Base-by-base conservation (phyloP, 129 eudicot species). In the Deinandra increscens region DNA sequence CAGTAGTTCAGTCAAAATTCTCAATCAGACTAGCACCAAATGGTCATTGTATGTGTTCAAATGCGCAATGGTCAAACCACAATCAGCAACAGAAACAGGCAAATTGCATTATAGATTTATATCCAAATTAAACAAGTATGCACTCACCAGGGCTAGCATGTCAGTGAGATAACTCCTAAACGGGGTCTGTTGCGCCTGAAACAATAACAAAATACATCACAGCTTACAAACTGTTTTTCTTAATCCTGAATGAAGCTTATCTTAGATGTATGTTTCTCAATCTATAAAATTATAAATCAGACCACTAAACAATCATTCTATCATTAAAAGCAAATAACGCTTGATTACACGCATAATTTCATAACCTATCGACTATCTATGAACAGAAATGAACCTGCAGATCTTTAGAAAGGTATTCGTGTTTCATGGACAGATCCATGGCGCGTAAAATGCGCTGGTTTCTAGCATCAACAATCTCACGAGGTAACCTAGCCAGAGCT, bases 391-490 rank as follows among this genome's bases (percentile, higher is more conserved):
- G 17, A 54, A 85, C 96, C 96, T 88, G 91, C 5, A 88, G 80
- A 44, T 82, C 83, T 33, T 64, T 18, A 10, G 96, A 58, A n/a
- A 88, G 88, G 43, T 85, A 78, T 39, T 85, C 85, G 55, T 88
- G 96, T 71, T 88, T 88, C 96, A 88, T 88, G 13, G 89, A 81
- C 22, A 88, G 81, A 79, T 88, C 96, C 84, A 88, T 85, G n/a
- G 91, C 91, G 11, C 96, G 88, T 72, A 81, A 81, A 42, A 88
- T 76, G 2, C 96, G 85, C 79, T 88, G 96, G 42, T 83, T 81
- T 46, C 96, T 78, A 54, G 96, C 96, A 64, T 85, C 85, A 22
- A 88, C 85, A 13, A 88, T 64, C 81, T 88, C 96, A 48, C 84
- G 77, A 26, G 96, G 96, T 13, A 88, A 75, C 14, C 96, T 81